Conservation (phyloP, 139 green algal genomes). For the Chlamydomonas incerta region DNA sequence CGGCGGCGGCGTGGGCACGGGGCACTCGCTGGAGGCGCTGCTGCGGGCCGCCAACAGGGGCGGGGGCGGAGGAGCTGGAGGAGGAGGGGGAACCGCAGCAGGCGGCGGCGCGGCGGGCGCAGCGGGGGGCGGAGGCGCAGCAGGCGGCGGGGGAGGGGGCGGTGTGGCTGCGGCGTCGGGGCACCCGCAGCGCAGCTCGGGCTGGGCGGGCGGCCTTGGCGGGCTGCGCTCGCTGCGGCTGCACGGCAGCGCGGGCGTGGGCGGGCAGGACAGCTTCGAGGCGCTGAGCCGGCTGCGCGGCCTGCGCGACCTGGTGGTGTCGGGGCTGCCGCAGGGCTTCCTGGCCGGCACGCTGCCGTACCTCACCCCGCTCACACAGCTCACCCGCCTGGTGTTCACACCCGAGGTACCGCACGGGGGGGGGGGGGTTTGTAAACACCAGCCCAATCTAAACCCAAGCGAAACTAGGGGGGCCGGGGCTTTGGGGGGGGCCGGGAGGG, state of each 20-base stretch:
- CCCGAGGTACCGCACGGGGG: too few species aligned
- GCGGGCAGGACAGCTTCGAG: slow-evolving; percentile 25
- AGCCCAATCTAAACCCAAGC: too few species aligned
- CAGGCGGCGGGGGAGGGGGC: too few species aligned
- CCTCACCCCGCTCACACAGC: not conserved
- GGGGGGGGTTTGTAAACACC: too few species aligned
- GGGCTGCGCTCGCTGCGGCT: slow-evolving; percentile 23
- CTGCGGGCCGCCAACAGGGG: slow-evolving; percentile 7
- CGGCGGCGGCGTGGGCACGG: not conserved
- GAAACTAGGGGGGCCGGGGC: too few species aligned
- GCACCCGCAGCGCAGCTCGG: too few species aligned
- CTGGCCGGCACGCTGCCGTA: slow-evolving; percentile 27
- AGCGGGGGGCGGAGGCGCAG: too few species aligned
- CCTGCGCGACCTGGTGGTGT: slow-evolving; percentile 16
- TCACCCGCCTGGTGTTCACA: slow-evolving; percentile 22
- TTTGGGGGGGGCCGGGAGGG: not conserved
- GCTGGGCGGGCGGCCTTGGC: not conserved
- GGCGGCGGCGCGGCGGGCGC: too few species aligned
- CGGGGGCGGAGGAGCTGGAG: too few species aligned
- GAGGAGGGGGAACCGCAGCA: too few species aligned
- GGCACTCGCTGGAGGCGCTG: slow-evolving; percentile 19
- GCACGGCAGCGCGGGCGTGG: not conserved
- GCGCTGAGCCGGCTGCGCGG: slow-evolving; percentile 24
- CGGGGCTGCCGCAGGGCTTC: slow-evolving; percentile 28
- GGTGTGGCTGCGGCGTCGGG: too few species aligned